Conservation (phyloP, 495 filamentous ascomycete species). For the Pyronema omphalodes region DNA sequence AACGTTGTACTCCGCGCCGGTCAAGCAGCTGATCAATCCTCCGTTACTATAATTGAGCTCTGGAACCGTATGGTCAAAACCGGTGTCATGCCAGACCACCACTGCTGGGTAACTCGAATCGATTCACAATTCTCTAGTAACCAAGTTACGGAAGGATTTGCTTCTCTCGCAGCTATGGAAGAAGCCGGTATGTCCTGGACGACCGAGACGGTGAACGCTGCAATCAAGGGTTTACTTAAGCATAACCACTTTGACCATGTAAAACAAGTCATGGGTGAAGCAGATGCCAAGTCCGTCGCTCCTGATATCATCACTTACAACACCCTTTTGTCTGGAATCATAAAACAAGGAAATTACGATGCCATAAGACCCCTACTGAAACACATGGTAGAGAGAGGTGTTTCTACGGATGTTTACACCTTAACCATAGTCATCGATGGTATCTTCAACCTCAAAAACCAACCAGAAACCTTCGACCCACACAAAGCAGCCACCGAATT, state of each 20-base stretch:
- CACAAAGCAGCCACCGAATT: conserved; percentile 26
- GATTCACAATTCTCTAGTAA: conserved; percentile 11
- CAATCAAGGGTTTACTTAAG: conserved; percentile 32
- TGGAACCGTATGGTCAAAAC: conserved; percentile 14
- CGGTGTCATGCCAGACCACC: conserved; percentile 15
- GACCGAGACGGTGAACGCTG: conserved; percentile 44
- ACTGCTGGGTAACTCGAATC: conserved; percentile 19
- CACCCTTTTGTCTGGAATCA: conserved; percentile 37
- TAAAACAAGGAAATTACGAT: conserved; percentile 27
- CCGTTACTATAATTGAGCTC: conserved; percentile 3
- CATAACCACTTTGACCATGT: conserved; percentile 28
- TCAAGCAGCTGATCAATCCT: conserved; percentile 5
- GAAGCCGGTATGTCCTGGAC: conserved; percentile 31
- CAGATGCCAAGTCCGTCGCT: conserved; percentile 34
- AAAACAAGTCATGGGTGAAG: conserved; percentile 39
- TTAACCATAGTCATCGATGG: conserved; percentile 37
- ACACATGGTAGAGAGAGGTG: conserved; percentile 30
- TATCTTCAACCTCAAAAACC: conserved; percentile 26
- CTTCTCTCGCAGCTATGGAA: conserved; percentile 12
- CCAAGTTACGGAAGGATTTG: conserved; percentile 11
- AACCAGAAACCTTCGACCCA: conserved; percentile 8
- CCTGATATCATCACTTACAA: conserved; percentile 53
- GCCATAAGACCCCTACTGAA: conserved; percentile 16
- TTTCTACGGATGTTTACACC: conserved; percentile 34
- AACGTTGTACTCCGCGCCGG: conserved; percentile 11